These are phyloP conservation scores for Calonectria leucothoes DNA, from an alignment of 2,329 filamentous ascomycete genomes.

Conservation along the genomic window DNA sequence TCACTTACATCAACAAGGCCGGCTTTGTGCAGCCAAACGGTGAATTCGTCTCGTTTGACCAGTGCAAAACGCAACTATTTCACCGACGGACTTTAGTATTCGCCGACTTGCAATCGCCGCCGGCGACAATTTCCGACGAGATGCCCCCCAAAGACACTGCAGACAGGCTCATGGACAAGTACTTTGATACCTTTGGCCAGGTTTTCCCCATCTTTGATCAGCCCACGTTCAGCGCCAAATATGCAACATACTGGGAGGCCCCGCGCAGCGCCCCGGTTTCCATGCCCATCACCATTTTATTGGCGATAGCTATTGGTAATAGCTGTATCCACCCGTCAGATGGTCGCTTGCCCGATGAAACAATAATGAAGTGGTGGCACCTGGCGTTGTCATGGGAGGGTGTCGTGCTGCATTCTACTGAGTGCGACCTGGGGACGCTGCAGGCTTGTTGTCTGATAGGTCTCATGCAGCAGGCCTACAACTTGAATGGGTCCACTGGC, in stretches of 20 bases:
- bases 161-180: neutral
- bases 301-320: neutral
- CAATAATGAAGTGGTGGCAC: neutral
- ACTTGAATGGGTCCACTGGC: neutral
- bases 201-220: neutral
- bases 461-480: neutral
- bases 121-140: neutral
- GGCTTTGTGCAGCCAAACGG: neutral
- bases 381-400: neutral
- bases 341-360: neutral
- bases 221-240: neutral
- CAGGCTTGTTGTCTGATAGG: neutral
- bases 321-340: neutral
- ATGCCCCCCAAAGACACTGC: neutral
- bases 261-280: neutral
- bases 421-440: neutral
- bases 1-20: neutral
- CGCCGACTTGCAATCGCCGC: neutral
- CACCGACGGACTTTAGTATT: neutral
- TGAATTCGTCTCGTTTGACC: neutral
- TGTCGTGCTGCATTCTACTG: neutral
- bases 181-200: neutral
- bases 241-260: neutral
- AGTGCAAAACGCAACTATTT: neutral
- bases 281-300: neutral